phyloP scores from a whole-genome alignment of 1,284 basidiomycete genomes.

The Cutaneotrichosporon cutaneum region DNA sequence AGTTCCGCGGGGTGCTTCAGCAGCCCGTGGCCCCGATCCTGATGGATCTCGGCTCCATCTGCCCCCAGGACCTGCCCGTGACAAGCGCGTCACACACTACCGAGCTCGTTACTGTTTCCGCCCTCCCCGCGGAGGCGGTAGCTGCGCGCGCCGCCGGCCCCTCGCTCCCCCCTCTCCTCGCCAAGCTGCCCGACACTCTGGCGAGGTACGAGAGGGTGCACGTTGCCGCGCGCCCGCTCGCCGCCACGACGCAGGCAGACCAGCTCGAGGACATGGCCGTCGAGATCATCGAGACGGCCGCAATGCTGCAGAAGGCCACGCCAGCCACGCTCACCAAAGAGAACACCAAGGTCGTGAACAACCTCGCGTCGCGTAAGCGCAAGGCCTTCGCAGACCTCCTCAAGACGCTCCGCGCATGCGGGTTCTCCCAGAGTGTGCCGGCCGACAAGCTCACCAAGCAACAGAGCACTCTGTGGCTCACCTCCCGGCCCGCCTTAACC shows the following conservation, averaged over 20 bases:
- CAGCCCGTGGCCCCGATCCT: conserved; percentile 62
- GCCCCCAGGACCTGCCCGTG: conserved; percentile 33
- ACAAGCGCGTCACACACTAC: background rate
- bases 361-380: conserved; percentile 73
- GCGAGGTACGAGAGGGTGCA: conserved; percentile 49
- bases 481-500: conserved; percentile 53
- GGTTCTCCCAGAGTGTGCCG: conserved; percentile 71
- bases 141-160: conserved; percentile 18
- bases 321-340: conserved; percentile 62
- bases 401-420: conserved; percentile 80
- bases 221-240: conserved; percentile 28
- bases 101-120: conserved; percentile 2
- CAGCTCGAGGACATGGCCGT: conserved; percentile 65
- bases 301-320: conserved; percentile 61
- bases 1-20: conserved; percentile 84
- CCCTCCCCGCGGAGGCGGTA: conserved; percentile 17
- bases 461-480: conserved; percentile 64
- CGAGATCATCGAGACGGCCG: conserved; percentile 71
- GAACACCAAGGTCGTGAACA: conserved; percentile 72
- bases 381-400: conserved; percentile 89
- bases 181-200: conserved; percentile 35
- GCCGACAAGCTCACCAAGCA: conserved; percentile 69
- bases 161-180: conserved; percentile 28
- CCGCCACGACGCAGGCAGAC: conserved; percentile 17
- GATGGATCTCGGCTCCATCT: conserved; percentile 34